Evolutionary conservation across 2,329 filamentous ascomycete genomes (phyloP).

Genomic region (Neodidymelliopsis sp.): DNA sequence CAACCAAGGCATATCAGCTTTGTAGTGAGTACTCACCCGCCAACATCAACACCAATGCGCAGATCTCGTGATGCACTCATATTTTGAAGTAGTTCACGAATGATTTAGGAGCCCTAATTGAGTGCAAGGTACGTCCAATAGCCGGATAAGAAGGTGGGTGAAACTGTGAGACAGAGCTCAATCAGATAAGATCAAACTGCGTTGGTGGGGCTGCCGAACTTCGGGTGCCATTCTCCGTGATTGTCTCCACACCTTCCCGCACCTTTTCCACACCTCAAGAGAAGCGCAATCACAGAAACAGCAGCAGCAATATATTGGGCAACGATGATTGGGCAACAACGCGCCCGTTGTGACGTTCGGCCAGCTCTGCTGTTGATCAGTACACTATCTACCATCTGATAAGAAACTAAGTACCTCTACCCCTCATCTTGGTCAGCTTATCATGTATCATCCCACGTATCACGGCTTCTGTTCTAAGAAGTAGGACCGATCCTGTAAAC

Average conservation of each 20-base stretch:
- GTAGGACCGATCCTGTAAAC: neutral
- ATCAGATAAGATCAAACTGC: conserved; percentile 17
- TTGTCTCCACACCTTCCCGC: neutral
- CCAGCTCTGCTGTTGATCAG: conserved; percentile 2
- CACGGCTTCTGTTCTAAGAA: conserved; percentile 9
- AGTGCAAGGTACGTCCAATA: too few species aligned
- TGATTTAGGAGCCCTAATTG: too few species aligned
- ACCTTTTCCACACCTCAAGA: neutral
- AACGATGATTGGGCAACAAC: neutral
- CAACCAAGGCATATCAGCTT: conserved; percentile 3
- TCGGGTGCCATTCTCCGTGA: neutral
- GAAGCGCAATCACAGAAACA: too few species aligned
- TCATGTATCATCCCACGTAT: conserved; percentile 10
- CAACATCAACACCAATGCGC: conserved; percentile 55
- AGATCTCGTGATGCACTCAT: conserved; percentile 34
- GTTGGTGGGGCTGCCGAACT: conserved; percentile 10
- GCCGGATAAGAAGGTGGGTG: neutral
- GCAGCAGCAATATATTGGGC: neutral
- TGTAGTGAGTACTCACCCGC: conserved; percentile 41
- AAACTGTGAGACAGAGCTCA: neutral
- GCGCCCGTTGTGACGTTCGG: neutral
- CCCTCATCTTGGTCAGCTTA: conserved; percentile 5
- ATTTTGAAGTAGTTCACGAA: too few species aligned
- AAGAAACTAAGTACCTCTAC: neutral
- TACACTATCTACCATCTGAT: neutral